Base-by-base conservation (phyloP, 306 rosid species). In the Prunus padus region DNA sequence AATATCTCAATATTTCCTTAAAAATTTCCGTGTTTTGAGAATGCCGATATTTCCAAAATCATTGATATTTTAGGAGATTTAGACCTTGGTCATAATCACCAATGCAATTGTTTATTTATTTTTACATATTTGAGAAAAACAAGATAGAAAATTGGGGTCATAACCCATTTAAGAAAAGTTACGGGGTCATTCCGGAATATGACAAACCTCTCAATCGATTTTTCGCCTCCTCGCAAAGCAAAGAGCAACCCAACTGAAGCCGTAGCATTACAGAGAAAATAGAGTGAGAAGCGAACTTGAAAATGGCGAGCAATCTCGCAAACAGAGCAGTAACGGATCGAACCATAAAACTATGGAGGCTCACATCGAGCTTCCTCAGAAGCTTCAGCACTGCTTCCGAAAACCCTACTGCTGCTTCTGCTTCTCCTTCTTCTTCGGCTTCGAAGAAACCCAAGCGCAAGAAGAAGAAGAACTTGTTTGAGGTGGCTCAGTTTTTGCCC, bases 391-490 rank as follows among this genome's bases (percentile, higher is more conserved):
- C 92, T 3, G 57, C 87, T 69, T 65, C 87, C 56, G 64, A 75
- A 33, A 81, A 75, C 76, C 84, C 93, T 73, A 49, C 62, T 16
- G 51, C 71, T 47, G 49, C 84, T 1, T 20, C 74, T 2, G 2
- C 42, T 7, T 37, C 51, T 31, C 7, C 71, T 44, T 25, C 84
- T n/a, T 44, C 87, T 3, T 8, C 86, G 55, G 56, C 42, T 57
- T 49, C 84, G 1, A 86, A 77, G 74, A 86, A 87, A 79, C 84
- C 84, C 31, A 92, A 89, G 82, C 90, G 92, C 81, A 88, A 83
- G 86, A 95, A 92, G 85, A 89, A 88, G 96, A 91, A 92, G 87
- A 95, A 95, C 79, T 84, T 96, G 54, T 92, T 96, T 75, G 99
- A 96, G 81, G 93, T 96, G 49, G 88, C 92, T 71, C 98, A 90